These are phyloP conservation scores for Colletotrichum endophyticum DNA, from an alignment of 2,329 filamentous ascomycete species.

Conservation along the genomic window DNA sequence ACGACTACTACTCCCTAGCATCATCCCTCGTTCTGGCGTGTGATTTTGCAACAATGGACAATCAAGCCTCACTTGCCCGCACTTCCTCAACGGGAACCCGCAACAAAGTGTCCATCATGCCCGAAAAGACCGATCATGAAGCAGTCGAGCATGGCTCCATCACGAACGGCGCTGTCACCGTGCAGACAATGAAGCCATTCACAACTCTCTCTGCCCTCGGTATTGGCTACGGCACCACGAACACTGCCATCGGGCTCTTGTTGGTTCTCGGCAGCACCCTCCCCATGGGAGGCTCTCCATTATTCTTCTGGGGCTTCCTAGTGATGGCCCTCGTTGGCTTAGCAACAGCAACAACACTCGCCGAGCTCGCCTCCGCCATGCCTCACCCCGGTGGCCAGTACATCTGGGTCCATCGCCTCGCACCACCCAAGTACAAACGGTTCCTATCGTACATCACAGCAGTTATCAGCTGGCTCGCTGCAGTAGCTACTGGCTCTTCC, in stretches of 20 bases:
- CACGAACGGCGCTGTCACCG: conserved; percentile 19
- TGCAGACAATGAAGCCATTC: conserved; percentile 35
- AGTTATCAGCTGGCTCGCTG: conserved; percentile 29
- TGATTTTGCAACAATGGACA: not conserved
- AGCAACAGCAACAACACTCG: conserved; percentile 28
- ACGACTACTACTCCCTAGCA: not conserved
- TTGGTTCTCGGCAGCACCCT: conserved; percentile 26
- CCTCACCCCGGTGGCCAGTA: conserved; percentile 33
- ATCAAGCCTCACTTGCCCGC: not conserved
- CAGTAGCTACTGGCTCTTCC: conserved; percentile 28
- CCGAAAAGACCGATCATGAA: not conserved
- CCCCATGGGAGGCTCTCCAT: conserved; percentile 26
- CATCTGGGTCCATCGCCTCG: conserved; percentile 29
- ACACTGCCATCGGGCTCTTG: conserved; percentile 27
- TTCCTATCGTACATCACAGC: conserved; percentile 26
- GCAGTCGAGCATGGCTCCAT: not conserved
- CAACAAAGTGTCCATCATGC: not conserved
- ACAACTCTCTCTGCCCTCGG: conserved; percentile 29
- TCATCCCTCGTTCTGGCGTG: not conserved
- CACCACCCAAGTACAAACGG: conserved; percentile 13
- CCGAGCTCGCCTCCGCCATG: conserved; percentile 31
- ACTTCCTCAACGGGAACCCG: not conserved
- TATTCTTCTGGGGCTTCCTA: conserved; percentile 30
- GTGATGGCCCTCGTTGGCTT: conserved; percentile 27
- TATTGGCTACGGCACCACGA: conserved; percentile 29